Conservation (phyloP, 441 rosid genomes). For the Brassica hybrid region DNA sequence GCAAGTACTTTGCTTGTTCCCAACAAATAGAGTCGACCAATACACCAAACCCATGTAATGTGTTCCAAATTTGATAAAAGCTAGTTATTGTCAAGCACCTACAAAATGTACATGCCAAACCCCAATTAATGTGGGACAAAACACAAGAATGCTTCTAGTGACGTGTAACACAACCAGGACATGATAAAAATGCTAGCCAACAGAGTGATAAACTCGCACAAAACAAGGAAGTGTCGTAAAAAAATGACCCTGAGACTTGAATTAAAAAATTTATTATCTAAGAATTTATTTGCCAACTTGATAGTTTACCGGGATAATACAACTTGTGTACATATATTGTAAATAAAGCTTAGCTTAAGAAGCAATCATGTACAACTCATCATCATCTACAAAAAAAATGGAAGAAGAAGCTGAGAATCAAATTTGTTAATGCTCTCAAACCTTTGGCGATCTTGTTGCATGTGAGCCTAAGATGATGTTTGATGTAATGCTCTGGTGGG, state of each 20-base stretch:
- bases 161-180: neutral
- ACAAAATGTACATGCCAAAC: neutral
- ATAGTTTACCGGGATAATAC: neutral
- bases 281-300: neutral
- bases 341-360: neutral
- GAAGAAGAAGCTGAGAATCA: neutral
- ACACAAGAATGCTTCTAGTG: neutral
- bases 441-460: neutral
- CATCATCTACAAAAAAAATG: neutral
- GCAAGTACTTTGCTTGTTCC: neutral
- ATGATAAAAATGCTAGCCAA: neutral
- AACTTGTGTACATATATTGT: neutral
- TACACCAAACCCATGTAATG: neutral
- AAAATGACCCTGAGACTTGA: neutral
- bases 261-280: neutral
- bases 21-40: neutral
- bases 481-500: neutral
- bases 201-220: neutral
- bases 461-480: neutral
- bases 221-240: neutral
- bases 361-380: neutral
- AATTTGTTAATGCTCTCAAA: neutral
- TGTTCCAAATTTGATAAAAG: neutral
- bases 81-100: neutral
- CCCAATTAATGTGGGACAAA: slow-evolving; percentile 1